Base-by-base conservation (phyloP, 768 basidiomycete species). In the Panaeolus papilionaceus region DNA sequence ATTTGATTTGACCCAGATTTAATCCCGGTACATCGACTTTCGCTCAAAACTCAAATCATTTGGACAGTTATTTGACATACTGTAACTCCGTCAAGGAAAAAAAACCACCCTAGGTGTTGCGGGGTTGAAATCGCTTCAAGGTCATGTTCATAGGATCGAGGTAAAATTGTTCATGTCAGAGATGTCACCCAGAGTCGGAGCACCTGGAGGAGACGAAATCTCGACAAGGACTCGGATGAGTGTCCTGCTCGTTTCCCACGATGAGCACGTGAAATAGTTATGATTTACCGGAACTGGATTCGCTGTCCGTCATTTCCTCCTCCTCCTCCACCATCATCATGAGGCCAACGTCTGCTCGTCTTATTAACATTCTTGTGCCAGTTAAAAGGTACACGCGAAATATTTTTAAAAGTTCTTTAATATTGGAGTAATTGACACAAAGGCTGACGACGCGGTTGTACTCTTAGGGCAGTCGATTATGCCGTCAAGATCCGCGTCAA, bases 401-500 rank as follows among this genome's bases (percentile, higher is more conserved):
- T 18, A n/a, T 9, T 14, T 26, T 2, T 38, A 62, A 20, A 7
- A 11, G 6, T 26, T 38, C 16, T 2, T 6, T 45, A 5, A 64
- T 18, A 58, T n/a, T 39, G 12, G 61, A 20, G 54, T 40, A n/a
- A 7, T 39, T 54, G 12, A 8, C 23, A 65, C n/a, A 4, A 26
- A 64, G 42, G 40, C 11, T 45, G 23, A 33, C 63, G 64, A 62
- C 23, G 11, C 28, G 33, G 45, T 38, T 23, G n/a, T 37, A 12
- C 14, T 62, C 63, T 66, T 69, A 98, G 94, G 70, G 90, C 93
- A 63, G 92, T 99, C 63, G 98, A 99, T 82, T 99, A 94, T 89
- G 92, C 95, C 3, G 95, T 97, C 80, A 99, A 98, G 85, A 98
- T 99, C 81, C 93, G 97, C 63, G 95, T 99, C 62, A 97, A 97